Conservation (phyloP, 2,329 filamentous ascomycete species). For the Capronia coronata region DNA sequence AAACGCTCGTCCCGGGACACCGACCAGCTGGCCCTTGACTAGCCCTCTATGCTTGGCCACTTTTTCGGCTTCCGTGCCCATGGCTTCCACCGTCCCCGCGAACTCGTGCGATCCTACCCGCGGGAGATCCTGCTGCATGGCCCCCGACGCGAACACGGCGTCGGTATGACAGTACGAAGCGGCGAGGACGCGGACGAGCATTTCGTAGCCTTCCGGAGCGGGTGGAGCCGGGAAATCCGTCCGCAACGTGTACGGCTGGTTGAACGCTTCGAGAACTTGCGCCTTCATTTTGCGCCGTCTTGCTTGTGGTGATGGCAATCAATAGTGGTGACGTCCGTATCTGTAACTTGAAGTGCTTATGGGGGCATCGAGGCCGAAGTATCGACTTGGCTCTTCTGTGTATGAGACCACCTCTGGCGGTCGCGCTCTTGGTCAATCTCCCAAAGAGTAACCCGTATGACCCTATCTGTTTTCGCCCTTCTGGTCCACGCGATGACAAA, state of each 20-base stretch:
- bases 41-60: slow-evolving; percentile 12
- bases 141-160: slow-evolving; percentile 34
- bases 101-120: slow-evolving; percentile 44
- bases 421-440: too few species aligned
- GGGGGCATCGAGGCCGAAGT: too few species aligned
- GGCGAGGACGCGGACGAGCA: slow-evolving; percentile 42
- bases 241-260: slow-evolving; percentile 25
- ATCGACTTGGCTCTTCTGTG: too few species aligned
- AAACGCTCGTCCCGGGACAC: slow-evolving; percentile 19
- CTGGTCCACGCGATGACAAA: too few species aligned
- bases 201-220: slow-evolving; percentile 33
- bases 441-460: too few species aligned
- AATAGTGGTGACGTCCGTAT: not conserved
- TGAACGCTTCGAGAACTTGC: slow-evolving; percentile 26
- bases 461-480: too few species aligned
- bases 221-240: slow-evolving; percentile 35
- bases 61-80: slow-evolving; percentile 13
- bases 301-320: not conserved
- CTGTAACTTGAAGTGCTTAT: too few species aligned
- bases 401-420: too few species aligned
- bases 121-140: slow-evolving; percentile 36
- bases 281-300: slow-evolving; percentile 23
- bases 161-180: slow-evolving; percentile 46
- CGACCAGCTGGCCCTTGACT: slow-evolving; percentile 13
- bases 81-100: slow-evolving; percentile 38